Percentiles rank a stretch among this genome's conserved stretches.
These are phyloP conservation scores for Staphylotrichum longicolle DNA, from an alignment of 495 filamentous ascomycete genomes.

Conservation along the genomic window DNA sequence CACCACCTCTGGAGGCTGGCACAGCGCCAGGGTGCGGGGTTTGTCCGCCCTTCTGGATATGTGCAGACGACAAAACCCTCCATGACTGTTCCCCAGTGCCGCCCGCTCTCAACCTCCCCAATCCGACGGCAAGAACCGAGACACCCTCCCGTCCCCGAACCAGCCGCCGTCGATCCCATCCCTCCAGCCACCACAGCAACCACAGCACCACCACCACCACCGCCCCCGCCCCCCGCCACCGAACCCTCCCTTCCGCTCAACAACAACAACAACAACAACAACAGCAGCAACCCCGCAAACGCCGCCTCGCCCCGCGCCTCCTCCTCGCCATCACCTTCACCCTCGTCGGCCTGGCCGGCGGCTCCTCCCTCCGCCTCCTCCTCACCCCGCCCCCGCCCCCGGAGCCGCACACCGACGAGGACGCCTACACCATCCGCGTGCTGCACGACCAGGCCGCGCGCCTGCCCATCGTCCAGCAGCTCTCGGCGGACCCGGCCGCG, in stretches of 20 bases:
- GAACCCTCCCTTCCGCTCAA: not conserved
- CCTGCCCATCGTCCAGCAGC: constrained; percentile 53
- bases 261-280: not conserved
- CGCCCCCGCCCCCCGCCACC: not conserved
- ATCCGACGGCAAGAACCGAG: constrained; percentile 1
- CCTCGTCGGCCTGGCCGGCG: constrained; percentile 37
- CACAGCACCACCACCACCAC: constrained; percentile 2
- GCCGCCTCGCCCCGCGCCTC: constrained; percentile 17
- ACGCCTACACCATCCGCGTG: constrained; percentile 33
- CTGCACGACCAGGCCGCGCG: constrained; percentile 37
- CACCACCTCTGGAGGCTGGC: constrained; percentile 17
- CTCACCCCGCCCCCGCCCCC: constrained; percentile 40
- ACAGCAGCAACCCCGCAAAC: constrained; percentile 49
- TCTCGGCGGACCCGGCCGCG: constrained; percentile 54
- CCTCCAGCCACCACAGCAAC: constrained; percentile 1
- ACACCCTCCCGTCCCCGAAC: not conserved
- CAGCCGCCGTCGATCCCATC: constrained; percentile 1
- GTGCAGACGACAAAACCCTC: not conserved
- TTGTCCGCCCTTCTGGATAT: not conserved
- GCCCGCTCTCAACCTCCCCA: constrained; percentile 8
- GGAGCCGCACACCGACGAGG: constrained; percentile 33
- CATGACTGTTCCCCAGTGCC: not conserved
- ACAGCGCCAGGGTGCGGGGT: not conserved
- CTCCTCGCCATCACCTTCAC: constrained; percentile 38
- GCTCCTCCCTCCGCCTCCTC: constrained; percentile 34